A percentile compares a stretch with the other conserved stretches of the same genome.
phyloP scores from a whole-genome alignment of 176 grass and related monocot species.

The Tillandsia fasciculata region DNA sequence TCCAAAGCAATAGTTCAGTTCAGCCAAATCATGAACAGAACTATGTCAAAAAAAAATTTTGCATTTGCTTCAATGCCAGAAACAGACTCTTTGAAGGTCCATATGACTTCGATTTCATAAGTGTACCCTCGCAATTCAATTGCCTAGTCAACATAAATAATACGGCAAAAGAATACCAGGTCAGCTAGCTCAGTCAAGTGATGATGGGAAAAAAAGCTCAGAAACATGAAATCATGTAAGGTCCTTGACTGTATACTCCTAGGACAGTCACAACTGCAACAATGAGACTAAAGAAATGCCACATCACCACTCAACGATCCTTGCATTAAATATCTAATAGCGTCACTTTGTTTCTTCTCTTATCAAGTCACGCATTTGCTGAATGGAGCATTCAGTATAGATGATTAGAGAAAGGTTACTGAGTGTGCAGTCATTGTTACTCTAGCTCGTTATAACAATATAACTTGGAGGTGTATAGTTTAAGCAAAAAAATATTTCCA shows the following conservation, averaged over 20 bases:
- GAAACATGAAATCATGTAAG: not conserved
- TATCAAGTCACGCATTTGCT: too few species aligned
- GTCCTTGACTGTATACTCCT: not conserved
- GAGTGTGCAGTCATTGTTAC: too few species aligned
- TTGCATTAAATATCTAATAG: not conserved
- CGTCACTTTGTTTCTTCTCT: too few species aligned
- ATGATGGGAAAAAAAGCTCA: not conserved
- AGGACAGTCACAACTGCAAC: not conserved
- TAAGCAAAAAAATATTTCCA: not conserved
- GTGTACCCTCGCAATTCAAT: not conserved
- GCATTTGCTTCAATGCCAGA: not conserved
- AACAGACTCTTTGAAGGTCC: not conserved
- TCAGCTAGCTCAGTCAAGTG: not conserved
- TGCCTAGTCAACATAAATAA: too few species aligned
- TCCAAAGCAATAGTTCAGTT: not conserved
- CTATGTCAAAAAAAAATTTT: not conserved
- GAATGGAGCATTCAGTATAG: too few species aligned
- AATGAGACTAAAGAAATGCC: not conserved
- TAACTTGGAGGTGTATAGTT: not conserved
- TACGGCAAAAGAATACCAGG: not conserved
- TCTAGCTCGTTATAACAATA: too few species aligned
- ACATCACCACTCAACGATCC: not conserved
- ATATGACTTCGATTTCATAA: not conserved
- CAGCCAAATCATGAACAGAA: not conserved
- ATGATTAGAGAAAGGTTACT: too few species aligned